Evolutionary conservation across 176 grass and related monocot genomes (phyloP), one percentile per base, ranked within the genome.

Genomic region (Phoenix roebelenii): DNA sequence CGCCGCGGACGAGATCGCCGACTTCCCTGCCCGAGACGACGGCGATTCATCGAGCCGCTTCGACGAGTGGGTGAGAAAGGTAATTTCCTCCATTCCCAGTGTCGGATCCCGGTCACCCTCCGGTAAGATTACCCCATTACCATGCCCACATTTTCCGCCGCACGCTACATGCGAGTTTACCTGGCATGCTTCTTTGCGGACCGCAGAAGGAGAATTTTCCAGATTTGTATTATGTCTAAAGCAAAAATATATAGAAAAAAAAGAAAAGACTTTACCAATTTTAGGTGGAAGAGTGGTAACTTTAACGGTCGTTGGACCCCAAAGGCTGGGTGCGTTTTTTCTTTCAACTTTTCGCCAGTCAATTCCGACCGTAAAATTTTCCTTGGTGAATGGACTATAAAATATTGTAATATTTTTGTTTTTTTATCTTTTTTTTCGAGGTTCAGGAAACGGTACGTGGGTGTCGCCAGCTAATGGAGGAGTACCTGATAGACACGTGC

Each of bases 401-500:
- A 51, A 62, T 23, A 25, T 58, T 70, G 49, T 15, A 26, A 51
- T 57, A 5, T 18, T 54, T n/a, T 54, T 52, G 10, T n/a, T 1
- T 50, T 70, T 58, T 44, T 18, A 59, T 26, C 22, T 54, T 58
- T 25, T 60, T 15, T 72, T 39, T 44, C 50, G 32, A 55, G 29
- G 55, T n/a, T 48, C 61, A 76, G 79, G 79, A 72, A 29, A 55
- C 65, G 30, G 79, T 76, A 29, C 66, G 20, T 68, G 68, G 79
- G 56, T 82, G 79, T 61, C 23, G 73, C 73, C 79, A 82, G 73
- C 79, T 82, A 66, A 76, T 76, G 73, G 61, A 53, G 57, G 48
- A 69, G 32, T 65, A 35, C 17, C 49, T 72, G 7, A 28, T 55
- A 14, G 60, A 56, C 73, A 82, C 73, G 79, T 82, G 79, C 65